phyloP scores from a whole-genome alignment of 2,329 filamentous ascomycete genomes.

The Trichocomaceae sp. region DNA sequence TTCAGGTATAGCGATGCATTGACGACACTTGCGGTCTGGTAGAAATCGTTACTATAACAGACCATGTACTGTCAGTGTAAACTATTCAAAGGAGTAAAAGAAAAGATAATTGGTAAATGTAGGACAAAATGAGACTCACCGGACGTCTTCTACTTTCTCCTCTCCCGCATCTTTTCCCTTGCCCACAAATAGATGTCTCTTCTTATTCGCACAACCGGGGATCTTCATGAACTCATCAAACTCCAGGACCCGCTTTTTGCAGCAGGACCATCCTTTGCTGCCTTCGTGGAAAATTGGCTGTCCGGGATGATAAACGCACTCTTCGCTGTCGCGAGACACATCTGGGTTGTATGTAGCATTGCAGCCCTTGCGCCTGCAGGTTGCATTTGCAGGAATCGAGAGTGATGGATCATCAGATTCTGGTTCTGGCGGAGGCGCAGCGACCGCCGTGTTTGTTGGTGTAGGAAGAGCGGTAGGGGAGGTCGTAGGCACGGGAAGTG shows the following conservation, averaged over 20 bases:
- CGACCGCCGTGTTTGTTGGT: conserved; percentile 21
- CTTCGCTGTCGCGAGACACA: conserved; percentile 59
- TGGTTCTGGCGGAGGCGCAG: conserved; percentile 54
- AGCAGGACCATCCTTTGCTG: conserved; percentile 96
- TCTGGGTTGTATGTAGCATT: conserved; percentile 57
- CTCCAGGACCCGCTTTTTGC: conserved; percentile 88
- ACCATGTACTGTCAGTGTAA: conserved; percentile 3
- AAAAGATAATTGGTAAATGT: no score
- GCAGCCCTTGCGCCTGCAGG: conserved; percentile 74
- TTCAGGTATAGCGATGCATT: conserved; percentile 93
- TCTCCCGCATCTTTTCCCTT: conserved; percentile 61
- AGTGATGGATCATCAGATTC: conserved; percentile 78
- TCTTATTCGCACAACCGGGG: conserved; percentile 77
- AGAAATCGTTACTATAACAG: conserved; percentile 69
- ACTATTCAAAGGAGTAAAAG: background rate
- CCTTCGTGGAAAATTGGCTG: conserved; percentile 94
- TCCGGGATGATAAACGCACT: conserved; percentile 83
- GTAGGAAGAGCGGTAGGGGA: conserved; percentile 24
- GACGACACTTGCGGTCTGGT: conserved; percentile 78
- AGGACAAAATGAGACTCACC: conserved; percentile 50
- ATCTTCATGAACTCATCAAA: conserved; percentile 99
- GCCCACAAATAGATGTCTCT: conserved; percentile 75
- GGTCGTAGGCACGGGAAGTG: conserved; percentile 19
- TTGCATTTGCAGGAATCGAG: conserved; percentile 64
- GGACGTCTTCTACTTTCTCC: conserved; percentile 70